phyloP scores from a whole-genome alignment of 176 grass and related monocot genomes.

The Carex myosuroides region DNA sequence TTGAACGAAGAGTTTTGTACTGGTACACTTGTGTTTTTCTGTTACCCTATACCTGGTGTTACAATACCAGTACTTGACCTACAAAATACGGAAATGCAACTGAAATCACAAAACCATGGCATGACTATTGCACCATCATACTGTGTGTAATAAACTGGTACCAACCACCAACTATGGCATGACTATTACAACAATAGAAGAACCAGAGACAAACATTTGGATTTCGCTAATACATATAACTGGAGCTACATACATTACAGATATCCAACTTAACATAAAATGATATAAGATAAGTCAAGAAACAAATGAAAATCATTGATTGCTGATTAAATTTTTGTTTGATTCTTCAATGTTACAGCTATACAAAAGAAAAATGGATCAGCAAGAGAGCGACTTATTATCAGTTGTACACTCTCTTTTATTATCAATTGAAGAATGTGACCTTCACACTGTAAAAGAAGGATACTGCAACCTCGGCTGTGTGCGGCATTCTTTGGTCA shows the following conservation, averaged over 20 bases:
- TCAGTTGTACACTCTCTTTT: slow-evolving; percentile 59
- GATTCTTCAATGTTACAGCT: slow-evolving; percentile 34
- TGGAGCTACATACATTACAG: neutral
- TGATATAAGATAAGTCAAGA: neutral
- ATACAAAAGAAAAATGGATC: slow-evolving; percentile 51
- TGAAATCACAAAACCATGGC: neutral
- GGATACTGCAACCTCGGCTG: slow-evolving; percentile 64
- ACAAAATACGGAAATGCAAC: neutral
- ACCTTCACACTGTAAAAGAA: slow-evolving; percentile 40
- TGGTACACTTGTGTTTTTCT: neutral
- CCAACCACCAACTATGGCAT: neutral
- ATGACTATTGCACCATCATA: neutral
- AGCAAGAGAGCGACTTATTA: slow-evolving; percentile 51
- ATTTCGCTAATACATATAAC: too few species aligned
- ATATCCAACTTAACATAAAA: neutral
- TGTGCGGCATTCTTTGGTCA: slow-evolving; percentile 59
- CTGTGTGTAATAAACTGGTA: neutral
- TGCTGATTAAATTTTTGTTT: neutral
- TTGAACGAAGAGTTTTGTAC: neutral
- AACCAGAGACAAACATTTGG: neutral
- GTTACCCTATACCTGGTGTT: neutral
- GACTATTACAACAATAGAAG: neutral
- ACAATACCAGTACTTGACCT: neutral
- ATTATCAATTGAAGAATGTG: slow-evolving; percentile 51
- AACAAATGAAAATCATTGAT: neutral